These are phyloP conservation scores for Umbelopsis isabellina DNA, from an alignment of 192 early-diverging fungal species.

Conservation along the genomic window DNA sequence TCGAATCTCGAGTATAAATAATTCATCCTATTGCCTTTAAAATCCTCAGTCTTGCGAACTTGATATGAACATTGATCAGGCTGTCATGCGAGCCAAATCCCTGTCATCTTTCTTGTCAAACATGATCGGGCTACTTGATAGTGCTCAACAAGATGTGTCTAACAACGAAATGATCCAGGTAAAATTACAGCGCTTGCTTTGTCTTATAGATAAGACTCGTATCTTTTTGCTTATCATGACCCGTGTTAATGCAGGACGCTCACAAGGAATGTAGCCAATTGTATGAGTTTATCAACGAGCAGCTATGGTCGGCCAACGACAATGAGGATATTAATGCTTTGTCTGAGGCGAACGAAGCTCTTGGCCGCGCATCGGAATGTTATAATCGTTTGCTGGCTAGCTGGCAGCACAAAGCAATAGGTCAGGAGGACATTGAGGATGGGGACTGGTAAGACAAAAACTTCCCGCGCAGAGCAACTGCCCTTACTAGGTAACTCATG, in stretches of 20 bases:
- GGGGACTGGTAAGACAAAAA: conserved; percentile 13
- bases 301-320: conserved; percentile 6
- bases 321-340: not conserved
- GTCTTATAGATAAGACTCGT: too few species aligned
- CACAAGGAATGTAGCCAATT: conserved; percentile 2
- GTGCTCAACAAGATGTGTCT: conserved; percentile 12
- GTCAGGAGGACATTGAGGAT: conserved; percentile 19
- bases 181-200: not conserved
- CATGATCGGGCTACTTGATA: conserved; percentile 2
- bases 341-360: conserved; percentile 5
- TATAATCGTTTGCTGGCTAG: not conserved
- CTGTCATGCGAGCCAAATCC: conserved; percentile 6
- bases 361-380: not conserved
- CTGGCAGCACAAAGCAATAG: not conserved
- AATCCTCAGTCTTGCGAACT: not conserved
- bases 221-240: not conserved
- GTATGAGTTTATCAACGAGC: conserved; percentile 12
- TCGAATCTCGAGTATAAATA: not conserved
- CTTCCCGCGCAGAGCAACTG: not conserved
- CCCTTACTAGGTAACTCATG: conserved; percentile 4
- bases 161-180: conserved; percentile 20
- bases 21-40: too few species aligned
- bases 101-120: not conserved
- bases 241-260: not conserved
- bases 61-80: conserved; percentile 20